These are phyloP conservation scores for Plasmodium cynomolgi DNA, from an alignment of 169 alveolate genomes.

Conservation along the genomic window DNA sequence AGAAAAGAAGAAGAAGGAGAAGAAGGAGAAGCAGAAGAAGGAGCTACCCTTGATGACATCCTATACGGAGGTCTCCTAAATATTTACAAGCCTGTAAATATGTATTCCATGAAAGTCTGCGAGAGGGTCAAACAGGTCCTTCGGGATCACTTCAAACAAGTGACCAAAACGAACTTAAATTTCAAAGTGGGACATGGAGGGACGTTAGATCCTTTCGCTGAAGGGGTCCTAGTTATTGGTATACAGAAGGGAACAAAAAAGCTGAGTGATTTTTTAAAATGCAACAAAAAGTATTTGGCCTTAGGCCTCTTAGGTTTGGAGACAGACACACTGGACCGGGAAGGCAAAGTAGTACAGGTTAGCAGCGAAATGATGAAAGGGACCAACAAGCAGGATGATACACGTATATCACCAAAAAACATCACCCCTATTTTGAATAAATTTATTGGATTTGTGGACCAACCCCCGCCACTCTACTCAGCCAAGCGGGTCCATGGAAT, in stretches of 20 bases:
- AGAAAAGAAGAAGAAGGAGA: background rate
- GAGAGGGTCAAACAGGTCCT: constrained; percentile 19
- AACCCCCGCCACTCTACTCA: constrained; percentile 9
- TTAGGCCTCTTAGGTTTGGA: constrained; percentile 79
- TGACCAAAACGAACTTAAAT: constrained; percentile 35
- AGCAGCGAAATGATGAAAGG: background rate
- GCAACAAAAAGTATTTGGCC: constrained; percentile 80
- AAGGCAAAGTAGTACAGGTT: constrained; percentile 44
- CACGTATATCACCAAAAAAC: background rate
- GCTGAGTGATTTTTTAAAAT: constrained; percentile 76
- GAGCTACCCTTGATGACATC: constrained; percentile 53
- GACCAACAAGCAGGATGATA: background rate
- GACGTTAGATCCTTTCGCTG: constrained; percentile 83
- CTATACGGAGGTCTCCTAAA: constrained; percentile 65
- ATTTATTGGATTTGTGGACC: constrained; percentile 18
- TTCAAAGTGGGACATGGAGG: constrained; percentile 88
- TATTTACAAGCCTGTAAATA: constrained; percentile 54
- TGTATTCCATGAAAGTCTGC: constrained; percentile 49
- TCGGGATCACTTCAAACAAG: background rate
- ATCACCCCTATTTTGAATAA: background rate
- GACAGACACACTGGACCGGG: constrained; percentile 81
- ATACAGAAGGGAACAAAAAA: constrained; percentile 80
- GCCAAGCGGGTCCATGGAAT: constrained; percentile 81
- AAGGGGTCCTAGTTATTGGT: constrained; percentile 84
- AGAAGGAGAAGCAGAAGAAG: background rate